Base-by-base conservation (phyloP, 1,139 yeast genomes). In the Lodderomyces metapsilosis region DNA sequence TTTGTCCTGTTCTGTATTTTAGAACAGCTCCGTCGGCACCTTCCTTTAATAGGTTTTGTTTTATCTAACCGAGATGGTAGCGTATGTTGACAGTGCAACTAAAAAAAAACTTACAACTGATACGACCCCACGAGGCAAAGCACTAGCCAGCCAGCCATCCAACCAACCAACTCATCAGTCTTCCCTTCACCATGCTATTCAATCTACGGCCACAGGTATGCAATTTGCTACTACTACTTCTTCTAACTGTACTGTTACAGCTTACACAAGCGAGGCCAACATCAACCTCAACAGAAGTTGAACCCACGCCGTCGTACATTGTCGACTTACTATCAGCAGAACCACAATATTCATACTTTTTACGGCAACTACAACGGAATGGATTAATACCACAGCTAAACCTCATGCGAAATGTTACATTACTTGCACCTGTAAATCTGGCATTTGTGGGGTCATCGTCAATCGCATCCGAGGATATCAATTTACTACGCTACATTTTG, bases 401-500 rank as follows among this genome's bases (percentile, higher is more conserved):
- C 58, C 66, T 68, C 28, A 62, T 85, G 47, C 66, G 70, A 28
- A 85, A 89, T 57, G 75, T 84, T 40, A 88, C 98, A 0, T 64
- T 91, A 15, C 59, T 88, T 36, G 97, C 97, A 0, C 97, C 98
- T 0, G 76, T 87, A 15, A 88, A 91, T 62, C 81, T 85, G 52
- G 97, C 96, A 1, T 89, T 86, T 61, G 71, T 50, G 7, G 45
- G 34, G 4, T 28, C 38, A 21, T 42, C 45, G 4, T 6, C 16
- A 9, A n/a, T 34, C 10, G 22, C 27, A 15, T 43, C 49, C 9
- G 61, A 56, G 15, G 30, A 23, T 7, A 47, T 59, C 34, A 50
- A 52, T 7, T 50, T 69, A 5, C 47, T 60, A 37, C 57, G 74
- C 15, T 72, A 72, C 44, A 54, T 72, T 13, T 52, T 68, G 5